phyloP scores from a whole-genome alignment of 1,284 basidiomycete genomes.

The Schizopora paradoxa region DNA sequence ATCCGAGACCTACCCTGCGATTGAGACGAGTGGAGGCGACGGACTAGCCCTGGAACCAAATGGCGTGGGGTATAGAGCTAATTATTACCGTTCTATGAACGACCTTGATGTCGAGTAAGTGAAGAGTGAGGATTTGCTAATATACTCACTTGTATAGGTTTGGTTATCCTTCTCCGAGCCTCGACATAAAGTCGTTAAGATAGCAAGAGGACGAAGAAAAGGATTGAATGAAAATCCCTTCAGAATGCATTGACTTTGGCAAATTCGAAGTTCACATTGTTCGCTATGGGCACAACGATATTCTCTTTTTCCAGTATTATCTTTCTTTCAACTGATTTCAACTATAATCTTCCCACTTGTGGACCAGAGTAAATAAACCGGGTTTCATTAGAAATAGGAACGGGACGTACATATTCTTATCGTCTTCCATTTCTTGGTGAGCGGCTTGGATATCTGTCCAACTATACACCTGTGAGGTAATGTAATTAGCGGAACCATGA shows the following conservation, averaged over 20 bases:
- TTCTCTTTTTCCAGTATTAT: neutral
- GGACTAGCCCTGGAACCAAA: no score
- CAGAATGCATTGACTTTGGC: neutral
- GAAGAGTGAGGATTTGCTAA: no score
- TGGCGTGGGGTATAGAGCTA: no score
- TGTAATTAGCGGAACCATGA: constrained; percentile 12
- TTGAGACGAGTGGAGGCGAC: no score
- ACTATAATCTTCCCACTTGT: constrained; percentile 26
- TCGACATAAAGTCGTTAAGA: neutral
- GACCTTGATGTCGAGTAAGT: no score
- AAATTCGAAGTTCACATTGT: neutral
- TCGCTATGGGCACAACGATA: neutral
- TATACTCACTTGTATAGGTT: no score
- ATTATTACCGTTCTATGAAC: no score
- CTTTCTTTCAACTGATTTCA: constrained; percentile 19
- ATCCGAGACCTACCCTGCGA: constrained; percentile 56
- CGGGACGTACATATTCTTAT: constrained; percentile 59
- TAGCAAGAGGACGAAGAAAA: neutral
- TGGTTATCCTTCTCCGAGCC: no score
- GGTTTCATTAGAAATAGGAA: constrained; percentile 27
- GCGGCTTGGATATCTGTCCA: constrained; percentile 84
- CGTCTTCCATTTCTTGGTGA: constrained; percentile 82
- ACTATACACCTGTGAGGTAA: constrained; percentile 55
- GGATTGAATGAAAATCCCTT: neutral
- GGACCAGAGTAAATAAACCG: neutral